A percentile compares a stretch with the other conserved stretches of the same genome.
These are phyloP conservation scores for Cephalotrichum gorgonifer DNA, from an alignment of 2,329 filamentous ascomycete species.

Conservation along the genomic window DNA sequence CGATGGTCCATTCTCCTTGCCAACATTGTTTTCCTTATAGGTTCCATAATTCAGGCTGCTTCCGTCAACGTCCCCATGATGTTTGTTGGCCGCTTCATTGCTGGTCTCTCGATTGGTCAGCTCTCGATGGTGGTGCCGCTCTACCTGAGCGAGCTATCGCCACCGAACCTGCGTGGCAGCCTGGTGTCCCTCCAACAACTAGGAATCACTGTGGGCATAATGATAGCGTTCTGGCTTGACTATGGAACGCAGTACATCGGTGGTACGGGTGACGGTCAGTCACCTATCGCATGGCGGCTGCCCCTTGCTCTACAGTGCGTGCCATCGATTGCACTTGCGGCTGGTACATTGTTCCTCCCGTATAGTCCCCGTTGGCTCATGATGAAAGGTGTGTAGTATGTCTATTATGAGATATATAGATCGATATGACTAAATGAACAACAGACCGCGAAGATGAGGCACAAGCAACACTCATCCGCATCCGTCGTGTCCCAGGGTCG, in stretches of 20 bases:
- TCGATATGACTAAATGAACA: not conserved
- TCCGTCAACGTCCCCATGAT: conserved; percentile 28
- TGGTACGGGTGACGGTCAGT: not conserved
- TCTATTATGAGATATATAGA: not conserved
- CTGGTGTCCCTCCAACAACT: conserved; percentile 33
- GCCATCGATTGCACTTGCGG: conserved; percentile 11
- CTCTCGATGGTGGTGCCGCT: conserved; percentile 28
- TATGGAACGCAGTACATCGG: conserved; percentile 9
- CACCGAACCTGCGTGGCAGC: conserved; percentile 35
- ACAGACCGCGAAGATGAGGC: conserved; percentile 14
- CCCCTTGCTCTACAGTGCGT: conserved; percentile 19
- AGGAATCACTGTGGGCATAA: conserved; percentile 18
- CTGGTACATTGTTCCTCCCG: conserved; percentile 15
- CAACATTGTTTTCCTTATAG: conserved; percentile 25
- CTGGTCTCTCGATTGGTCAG: conserved; percentile 32
- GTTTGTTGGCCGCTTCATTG: conserved; percentile 29
- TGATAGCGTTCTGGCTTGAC: conserved; percentile 20
- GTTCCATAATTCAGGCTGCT: conserved; percentile 31
- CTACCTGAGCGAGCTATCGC: conserved; percentile 36
- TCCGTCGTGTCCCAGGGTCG: conserved; percentile 11
- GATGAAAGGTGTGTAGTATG: conserved; percentile 6
- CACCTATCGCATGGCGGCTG: conserved; percentile 14
- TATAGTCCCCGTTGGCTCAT: conserved; percentile 15
- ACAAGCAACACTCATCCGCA: conserved; percentile 11
- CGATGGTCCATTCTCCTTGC: conserved; percentile 24